A percentile compares a stretch with the other conserved stretches of the same genome.
These are phyloP conservation scores for Simmondsia chinensis DNA, from an alignment of 148 eudicot species.

Conservation along the genomic window DNA sequence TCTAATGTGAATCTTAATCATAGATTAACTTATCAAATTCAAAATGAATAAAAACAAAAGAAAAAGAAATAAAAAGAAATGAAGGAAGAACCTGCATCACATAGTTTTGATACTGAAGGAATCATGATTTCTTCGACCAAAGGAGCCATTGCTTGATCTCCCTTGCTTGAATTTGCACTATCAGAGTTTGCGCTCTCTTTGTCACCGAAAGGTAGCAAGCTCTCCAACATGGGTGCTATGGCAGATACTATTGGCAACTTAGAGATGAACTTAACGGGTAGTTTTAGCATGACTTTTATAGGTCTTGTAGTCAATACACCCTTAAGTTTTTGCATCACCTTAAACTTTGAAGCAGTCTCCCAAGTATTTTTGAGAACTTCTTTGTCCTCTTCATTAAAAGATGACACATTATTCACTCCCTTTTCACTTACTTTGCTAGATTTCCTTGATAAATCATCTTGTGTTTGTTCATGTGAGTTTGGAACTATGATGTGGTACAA, in stretches of 20 bases:
- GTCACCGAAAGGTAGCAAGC: neutral
- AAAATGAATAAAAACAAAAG: no score
- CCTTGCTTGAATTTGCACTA: neutral
- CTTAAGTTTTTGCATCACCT: no score
- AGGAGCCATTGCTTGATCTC: neutral
- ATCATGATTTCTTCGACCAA: constrained; percentile 12
- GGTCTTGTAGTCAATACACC: no score
- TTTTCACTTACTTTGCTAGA: constrained; percentile 1
- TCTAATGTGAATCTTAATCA: no score
- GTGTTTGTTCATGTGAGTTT: constrained; percentile 7
- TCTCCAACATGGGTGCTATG: neutral
- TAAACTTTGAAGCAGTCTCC: no score
- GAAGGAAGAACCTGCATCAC: no score
- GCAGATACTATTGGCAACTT: neutral
- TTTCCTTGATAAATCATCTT: neutral
- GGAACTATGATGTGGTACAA: constrained; percentile 24
- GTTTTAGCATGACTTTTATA: no score
- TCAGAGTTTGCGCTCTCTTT: neutral
- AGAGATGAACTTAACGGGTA: neutral
- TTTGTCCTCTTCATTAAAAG: no score
- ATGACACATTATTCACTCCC: no score
- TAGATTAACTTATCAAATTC: no score
- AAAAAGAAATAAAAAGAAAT: no score
- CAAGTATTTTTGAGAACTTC: no score
- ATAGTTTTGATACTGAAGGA: constrained; percentile 11